Conservation (phyloP, 352 stramenopile genomes). For the Nothophytophthora sp. region DNA sequence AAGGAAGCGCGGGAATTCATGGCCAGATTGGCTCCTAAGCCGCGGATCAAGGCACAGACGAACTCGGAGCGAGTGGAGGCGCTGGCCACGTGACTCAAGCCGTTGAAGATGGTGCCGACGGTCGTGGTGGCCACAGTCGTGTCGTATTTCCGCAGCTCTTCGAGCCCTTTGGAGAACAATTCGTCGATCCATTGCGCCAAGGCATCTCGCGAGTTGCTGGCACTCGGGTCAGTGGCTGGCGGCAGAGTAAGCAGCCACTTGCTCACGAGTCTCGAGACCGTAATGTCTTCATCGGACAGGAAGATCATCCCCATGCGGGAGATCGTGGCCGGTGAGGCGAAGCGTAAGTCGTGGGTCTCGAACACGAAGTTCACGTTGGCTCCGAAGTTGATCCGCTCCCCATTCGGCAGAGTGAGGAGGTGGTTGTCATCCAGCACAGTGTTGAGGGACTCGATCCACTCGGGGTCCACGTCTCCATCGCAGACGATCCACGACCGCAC, state of each 20-base stretch:
- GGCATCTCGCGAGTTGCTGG: constrained; percentile 37
- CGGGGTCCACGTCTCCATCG: constrained; percentile 95
- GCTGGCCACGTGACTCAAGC: constrained; percentile 83
- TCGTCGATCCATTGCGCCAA: constrained; percentile 92
- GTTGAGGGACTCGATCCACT: constrained; percentile 97
- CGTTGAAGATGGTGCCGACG: constrained; percentile 94
- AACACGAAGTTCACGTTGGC: constrained; percentile 97
- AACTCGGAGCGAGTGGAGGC: constrained; percentile 86
- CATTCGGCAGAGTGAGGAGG: constrained; percentile 95
- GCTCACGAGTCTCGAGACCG: constrained; percentile 72
- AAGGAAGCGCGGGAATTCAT: constrained; percentile 77
- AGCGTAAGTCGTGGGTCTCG: constrained; percentile 94
- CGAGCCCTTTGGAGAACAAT: constrained; percentile 87
- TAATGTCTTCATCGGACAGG: constrained; percentile 91
- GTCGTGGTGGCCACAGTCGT: constrained; percentile 92
- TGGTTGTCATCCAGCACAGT: constrained; percentile 97
- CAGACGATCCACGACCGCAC: constrained; percentile 95
- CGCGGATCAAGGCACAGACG: constrained; percentile 90
- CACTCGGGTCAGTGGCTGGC: constrained; percentile 10
- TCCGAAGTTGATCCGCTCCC: constrained; percentile 95
- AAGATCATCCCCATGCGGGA: constrained; percentile 98
- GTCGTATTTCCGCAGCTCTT: constrained; percentile 88
- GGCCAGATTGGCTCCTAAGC: constrained; percentile 91
- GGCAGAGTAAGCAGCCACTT: constrained; percentile 73
- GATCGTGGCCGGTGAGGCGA: constrained; percentile 96